Conservation (phyloP, 345 rosid genomes). For the Melaleuca quinquenervia region DNA sequence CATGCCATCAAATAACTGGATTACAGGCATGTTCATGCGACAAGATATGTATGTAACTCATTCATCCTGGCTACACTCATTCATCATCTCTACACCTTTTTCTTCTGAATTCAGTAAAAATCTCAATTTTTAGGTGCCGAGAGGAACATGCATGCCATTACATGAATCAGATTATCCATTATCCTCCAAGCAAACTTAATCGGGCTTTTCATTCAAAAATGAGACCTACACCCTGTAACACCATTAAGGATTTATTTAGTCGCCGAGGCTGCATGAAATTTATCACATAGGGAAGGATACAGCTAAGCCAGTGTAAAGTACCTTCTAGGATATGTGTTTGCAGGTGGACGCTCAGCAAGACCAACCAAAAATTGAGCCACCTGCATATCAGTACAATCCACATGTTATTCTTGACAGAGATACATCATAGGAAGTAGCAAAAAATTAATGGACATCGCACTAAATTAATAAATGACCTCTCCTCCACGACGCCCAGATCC, state of each 20-base stretch:
- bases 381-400: conserved; percentile 13
- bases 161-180: background rate
- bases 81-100: background rate
- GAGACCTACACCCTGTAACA: background rate
- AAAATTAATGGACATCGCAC: background rate
- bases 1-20: background rate
- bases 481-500: conserved; percentile 98
- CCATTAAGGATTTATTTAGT: background rate
- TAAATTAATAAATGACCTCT: conserved; percentile 29
- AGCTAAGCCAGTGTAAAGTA: conserved; percentile 1
- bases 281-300: background rate
- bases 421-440: background rate
- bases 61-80: background rate
- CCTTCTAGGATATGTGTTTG: conserved; percentile 70
- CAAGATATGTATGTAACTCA: background rate
- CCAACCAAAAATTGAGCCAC: conserved; percentile 93
- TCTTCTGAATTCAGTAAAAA: background rate
- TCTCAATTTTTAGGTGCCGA: background rate
- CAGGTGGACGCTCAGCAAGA: conserved; percentile 64
- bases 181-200: background rate
- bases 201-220: background rate
- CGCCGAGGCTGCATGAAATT: background rate
- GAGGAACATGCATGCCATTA: background rate
- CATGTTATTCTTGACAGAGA: background rate
- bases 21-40: background rate